Conservation (phyloP, 139 green algal species). For the Picochlorum sp. region DNA sequence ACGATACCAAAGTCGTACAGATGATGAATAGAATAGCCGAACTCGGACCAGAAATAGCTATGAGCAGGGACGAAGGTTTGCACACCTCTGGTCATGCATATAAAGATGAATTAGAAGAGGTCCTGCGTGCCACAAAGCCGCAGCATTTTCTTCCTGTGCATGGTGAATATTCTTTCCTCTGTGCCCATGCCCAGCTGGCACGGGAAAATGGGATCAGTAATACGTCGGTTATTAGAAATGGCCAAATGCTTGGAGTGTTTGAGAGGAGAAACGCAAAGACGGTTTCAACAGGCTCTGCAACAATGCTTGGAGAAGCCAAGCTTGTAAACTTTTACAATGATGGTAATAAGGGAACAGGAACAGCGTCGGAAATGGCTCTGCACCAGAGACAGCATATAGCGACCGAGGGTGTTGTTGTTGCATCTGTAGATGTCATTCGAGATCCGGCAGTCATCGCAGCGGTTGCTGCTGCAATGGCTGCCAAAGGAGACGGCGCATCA, state of each 20-base stretch:
- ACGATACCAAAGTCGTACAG: constrained; percentile 68
- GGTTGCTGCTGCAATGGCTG: not conserved
- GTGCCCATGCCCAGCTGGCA: constrained; percentile 65
- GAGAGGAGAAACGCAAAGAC: constrained; percentile 56
- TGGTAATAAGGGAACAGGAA: constrained; percentile 75
- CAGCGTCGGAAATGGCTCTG: constrained; percentile 74
- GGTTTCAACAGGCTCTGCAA: constrained; percentile 47
- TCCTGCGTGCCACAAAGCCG: constrained; percentile 80
- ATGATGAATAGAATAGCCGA: constrained; percentile 93
- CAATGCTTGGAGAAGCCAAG: constrained; percentile 51
- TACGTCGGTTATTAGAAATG: constrained; percentile 91
- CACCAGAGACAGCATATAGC: constrained; percentile 71
- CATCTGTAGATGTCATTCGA: constrained; percentile 61
- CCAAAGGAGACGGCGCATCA: not conserved
- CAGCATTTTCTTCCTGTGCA: constrained; percentile 98
- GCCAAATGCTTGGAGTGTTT: constrained; percentile 86
- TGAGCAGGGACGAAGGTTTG: constrained; percentile 63
- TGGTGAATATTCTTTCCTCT: constrained; percentile 93
- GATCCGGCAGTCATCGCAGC: constrained; percentile 1
- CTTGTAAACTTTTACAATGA: constrained; percentile 90
- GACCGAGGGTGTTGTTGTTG: constrained; percentile 82
- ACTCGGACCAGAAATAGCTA: constrained; percentile 61
- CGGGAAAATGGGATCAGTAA: constrained; percentile 34
- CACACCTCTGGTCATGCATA: constrained; percentile 81
- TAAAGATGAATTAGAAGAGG: constrained; percentile 77